Conservation (phyloP, 2,329 filamentous ascomycete genomes). For the Lasiodiplodia hormozganensis region DNA sequence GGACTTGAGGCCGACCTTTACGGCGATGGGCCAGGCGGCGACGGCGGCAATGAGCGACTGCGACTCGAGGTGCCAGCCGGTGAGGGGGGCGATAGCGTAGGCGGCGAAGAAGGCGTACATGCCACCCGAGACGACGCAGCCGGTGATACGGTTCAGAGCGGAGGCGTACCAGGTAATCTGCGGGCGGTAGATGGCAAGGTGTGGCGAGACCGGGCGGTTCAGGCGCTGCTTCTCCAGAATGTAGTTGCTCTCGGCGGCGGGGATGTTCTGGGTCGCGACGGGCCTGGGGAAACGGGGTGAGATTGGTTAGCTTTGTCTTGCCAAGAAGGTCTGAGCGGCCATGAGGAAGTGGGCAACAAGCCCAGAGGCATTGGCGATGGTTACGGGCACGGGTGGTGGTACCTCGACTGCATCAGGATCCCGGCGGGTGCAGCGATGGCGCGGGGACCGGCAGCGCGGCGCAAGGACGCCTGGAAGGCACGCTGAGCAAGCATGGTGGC, state of each 20-base stretch:
- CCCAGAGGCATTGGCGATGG: slow-evolving; percentile 1
- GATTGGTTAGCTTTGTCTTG: slow-evolving; percentile 18
- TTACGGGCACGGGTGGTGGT: slow-evolving; percentile 31
- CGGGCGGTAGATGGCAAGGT: slow-evolving; percentile 84
- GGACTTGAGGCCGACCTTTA: slow-evolving; percentile 67
- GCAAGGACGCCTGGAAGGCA: slow-evolving; percentile 53
- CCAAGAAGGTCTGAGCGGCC: slow-evolving; percentile 2
- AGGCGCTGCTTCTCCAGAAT: slow-evolving; percentile 84
- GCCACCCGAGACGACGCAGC: slow-evolving; percentile 70
- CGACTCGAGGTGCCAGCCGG: slow-evolving; percentile 74
- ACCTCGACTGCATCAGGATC: slow-evolving; percentile 56
- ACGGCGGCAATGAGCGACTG: slow-evolving; percentile 69
- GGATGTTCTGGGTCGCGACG: slow-evolving; percentile 65
- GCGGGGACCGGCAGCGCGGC: slow-evolving; percentile 49
- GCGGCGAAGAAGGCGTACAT: slow-evolving; percentile 82
- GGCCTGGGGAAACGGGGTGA: slow-evolving; percentile 38
- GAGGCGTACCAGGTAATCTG: slow-evolving; percentile 85
- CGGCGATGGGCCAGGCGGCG: slow-evolving; percentile 64
- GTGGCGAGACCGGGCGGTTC: slow-evolving; percentile 81
- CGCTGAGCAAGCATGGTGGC: slow-evolving; percentile 53
- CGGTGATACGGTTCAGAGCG: slow-evolving; percentile 84
- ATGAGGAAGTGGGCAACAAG: not conserved
- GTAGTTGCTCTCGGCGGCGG: slow-evolving; percentile 60
- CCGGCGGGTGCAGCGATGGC: slow-evolving; percentile 49
- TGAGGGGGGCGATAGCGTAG: slow-evolving; percentile 80